Evolutionary conservation across 23 red algal genomes (phyloP), one percentile per base, ranked within the genome.

Genomic region (Cyanidium caldarium): DNA sequence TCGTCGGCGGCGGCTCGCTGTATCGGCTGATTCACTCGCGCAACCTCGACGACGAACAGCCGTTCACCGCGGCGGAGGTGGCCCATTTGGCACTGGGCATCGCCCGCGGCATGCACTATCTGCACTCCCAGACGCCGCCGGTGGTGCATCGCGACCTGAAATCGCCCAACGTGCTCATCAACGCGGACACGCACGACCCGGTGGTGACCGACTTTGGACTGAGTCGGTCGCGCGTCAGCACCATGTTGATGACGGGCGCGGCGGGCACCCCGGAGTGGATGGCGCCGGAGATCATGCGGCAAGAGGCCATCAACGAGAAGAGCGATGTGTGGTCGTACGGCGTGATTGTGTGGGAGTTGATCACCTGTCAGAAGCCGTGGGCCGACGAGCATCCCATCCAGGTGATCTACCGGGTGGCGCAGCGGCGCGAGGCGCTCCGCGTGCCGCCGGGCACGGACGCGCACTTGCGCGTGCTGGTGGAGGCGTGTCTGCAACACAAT

Each of bases 261-360:
- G 92, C 83, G 16, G 92, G 92, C 23, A 98, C 92, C 5, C 84
- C 92, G 3, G 92, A 98, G 61, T 98, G 92, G 92, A 98, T 98
- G 92, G 92, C 92, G 35, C 92, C 92, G 31, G 92, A 98, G 45
- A 39, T 98, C 3, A 69, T 98, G 42, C 70, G 92, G 46, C 92
- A 98, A 33, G 84, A 98, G 36, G 39, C 81, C 37, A 84, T 86
- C 35, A 81, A 98, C 44, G 92, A 98, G 35, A 78, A 86, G 82
- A 80, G 75, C 36, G 92, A 98, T 39, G 92, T 98, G 19, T 98
- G 82, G 57, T 98, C 92, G 3, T 98, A 87, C 56, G 92, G 92
- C 40, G 92, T 98, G 0, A 89, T 98, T 37, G 40, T 98, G 25
- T 98, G 92, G 92, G 92, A 98, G 76, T 69, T 98, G 68, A 80